Base-by-base conservation (phyloP, 441 rosid species). In the Rhodomyrtus psidioides region DNA sequence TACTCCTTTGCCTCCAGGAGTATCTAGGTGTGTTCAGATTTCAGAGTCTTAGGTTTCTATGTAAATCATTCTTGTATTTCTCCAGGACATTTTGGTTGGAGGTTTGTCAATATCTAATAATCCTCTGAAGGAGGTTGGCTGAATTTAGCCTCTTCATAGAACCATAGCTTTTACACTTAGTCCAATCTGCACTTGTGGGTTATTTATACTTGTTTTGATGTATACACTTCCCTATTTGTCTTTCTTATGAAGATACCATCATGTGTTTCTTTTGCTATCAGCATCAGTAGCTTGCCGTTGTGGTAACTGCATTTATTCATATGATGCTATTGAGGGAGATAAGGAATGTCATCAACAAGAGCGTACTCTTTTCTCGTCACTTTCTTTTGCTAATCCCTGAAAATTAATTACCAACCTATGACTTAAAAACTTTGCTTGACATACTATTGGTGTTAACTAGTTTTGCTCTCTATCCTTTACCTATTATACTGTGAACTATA, bases 21-120 rank as follows among this genome's bases (percentile, higher is more conserved):
- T 94, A 89, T 93, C 98, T 96, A 98, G 99, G 99, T 98, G 93
- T 93, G 98, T 96, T 94, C 94, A 92, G 98, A 95, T 95, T 90
- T 89, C 79, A 70, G 51, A 70, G 79, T 70, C 97, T 91, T 91
- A 88, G 93, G 93, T 94, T 92, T 94, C 93, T 93, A 91, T 92
- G 90, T 91, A 92, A 90, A 51, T 82, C 44, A 59, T 39, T 59
- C 76, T 62, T 82, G 84, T 82, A 82, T 82, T 82, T 54, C n/a
- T 70, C 49, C n/a, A 70, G 79, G 79, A 70, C 51, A 70, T 39
- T 65, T 70, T 70, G 79, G 79, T 70, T 39, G n/a, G 79, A 70
- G 79, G 51, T 21, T 70, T 70, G 79, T 39, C 49, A 39, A 39
- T 70, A 70, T 70, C 79, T 70, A 70, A 39, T 70, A 70, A 70